Percentiles rank a stretch among this genome's conserved stretches.
Evolutionary conservation across 345 rosid genomes (phyloP).

Genomic region (Dovyalis caffra): DNA sequence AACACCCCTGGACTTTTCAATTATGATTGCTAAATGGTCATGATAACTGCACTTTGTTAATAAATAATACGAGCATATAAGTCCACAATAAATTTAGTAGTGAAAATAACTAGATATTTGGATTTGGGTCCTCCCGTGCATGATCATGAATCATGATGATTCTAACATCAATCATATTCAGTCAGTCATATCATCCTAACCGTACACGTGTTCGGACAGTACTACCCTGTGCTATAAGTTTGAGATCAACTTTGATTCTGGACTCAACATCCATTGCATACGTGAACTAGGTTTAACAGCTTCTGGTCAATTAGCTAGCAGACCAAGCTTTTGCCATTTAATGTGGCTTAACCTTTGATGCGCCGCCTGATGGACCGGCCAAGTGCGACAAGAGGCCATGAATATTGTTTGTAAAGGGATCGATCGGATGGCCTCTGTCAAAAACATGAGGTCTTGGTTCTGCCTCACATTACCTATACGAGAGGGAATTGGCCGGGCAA

Average conservation of each 20-base stretch:
- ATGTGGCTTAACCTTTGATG: constrained; percentile 14
- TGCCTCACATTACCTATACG: constrained; percentile 25
- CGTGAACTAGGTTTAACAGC: neutral
- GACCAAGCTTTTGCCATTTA: constrained; percentile 20
- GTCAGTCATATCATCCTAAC: neutral
- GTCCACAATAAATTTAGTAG: too few species aligned
- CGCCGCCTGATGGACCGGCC: neutral
- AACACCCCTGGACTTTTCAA: constrained; percentile 22
- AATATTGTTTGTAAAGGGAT: neutral
- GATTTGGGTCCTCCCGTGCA: neutral
- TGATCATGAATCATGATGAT: too few species aligned
- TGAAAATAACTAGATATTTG: neutral
- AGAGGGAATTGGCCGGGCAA: constrained; percentile 29
- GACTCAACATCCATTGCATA: neutral
- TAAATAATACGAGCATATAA: neutral
- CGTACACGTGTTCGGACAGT: neutral
- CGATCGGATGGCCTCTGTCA: neutral
- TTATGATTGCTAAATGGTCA: neutral
- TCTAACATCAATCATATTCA: neutral
- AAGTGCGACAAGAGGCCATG: neutral
- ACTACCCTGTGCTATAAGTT: neutral
- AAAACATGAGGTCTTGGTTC: constrained; percentile 12
- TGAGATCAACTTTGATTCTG: neutral
- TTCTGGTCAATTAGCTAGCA: neutral
- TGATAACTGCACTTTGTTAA: constrained; percentile 14